Evolutionary conservation across 108 stramenopile genomes (phyloP).

Genomic region (Nannochloropsis salina): DNA sequence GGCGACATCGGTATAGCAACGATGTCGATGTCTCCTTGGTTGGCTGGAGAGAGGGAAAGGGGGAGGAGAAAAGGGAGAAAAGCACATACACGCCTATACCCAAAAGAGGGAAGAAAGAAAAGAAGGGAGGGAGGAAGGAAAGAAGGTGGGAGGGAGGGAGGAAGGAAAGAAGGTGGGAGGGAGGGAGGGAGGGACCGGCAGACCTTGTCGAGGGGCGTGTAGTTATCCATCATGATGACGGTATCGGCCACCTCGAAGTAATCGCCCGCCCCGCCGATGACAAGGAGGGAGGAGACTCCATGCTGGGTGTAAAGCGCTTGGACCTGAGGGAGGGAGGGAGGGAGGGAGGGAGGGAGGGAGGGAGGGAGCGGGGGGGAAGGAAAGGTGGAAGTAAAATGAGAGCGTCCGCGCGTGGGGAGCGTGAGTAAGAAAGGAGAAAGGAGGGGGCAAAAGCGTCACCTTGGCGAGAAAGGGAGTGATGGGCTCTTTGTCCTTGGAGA

Average conservation of each 20-base stretch:
- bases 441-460: constrained; percentile 47
- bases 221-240: constrained; percentile 82
- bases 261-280: constrained; percentile 87
- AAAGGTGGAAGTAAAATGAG: too few species aligned
- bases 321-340: constrained; percentile 42
- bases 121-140: not conserved
- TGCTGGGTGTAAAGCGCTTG: constrained; percentile 67
- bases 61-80: not conserved
- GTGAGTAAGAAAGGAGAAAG: not conserved
- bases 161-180: too few species aligned
- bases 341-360: not conserved
- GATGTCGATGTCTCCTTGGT: too few species aligned
- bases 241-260: constrained; percentile 87
- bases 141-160: not conserved
- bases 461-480: constrained; percentile 86
- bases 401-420: too few species aligned
- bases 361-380: not conserved
- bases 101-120: not conserved
- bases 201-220: constrained; percentile 55
- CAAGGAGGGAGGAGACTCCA: constrained; percentile 75
- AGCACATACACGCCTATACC: not conserved
- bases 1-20: too few species aligned
- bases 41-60: not conserved
- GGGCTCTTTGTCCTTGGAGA: constrained; percentile 81
- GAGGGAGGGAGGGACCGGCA: not conserved